Conservation (phyloP, 257 asterid species). For the Penstemon newberryi region DNA sequence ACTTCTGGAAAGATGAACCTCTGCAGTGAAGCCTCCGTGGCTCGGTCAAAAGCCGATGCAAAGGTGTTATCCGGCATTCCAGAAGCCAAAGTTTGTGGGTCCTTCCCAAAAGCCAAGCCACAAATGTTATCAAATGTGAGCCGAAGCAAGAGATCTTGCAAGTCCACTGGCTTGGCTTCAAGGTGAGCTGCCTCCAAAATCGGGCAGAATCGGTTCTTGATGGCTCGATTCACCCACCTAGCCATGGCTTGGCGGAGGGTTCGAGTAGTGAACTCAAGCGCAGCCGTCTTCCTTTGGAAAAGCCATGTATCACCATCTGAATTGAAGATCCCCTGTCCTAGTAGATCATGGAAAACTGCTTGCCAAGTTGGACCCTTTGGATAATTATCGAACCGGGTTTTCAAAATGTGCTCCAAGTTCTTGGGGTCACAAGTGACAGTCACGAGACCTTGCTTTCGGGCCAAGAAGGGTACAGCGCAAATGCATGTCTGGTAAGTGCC, state of each 20-base stretch:
- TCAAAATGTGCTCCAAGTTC: slow-evolving; percentile 84
- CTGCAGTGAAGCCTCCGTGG: slow-evolving; percentile 88
- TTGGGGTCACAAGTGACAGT: slow-evolving; percentile 91
- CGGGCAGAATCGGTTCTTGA: slow-evolving; percentile 69
- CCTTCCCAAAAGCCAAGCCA: slow-evolving; percentile 90
- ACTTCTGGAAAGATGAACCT: slow-evolving; percentile 76
- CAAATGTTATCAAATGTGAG: slow-evolving; percentile 90
- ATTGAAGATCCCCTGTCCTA: slow-evolving; percentile 88
- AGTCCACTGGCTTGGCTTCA: slow-evolving; percentile 55
- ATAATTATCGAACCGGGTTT: slow-evolving; percentile 84
- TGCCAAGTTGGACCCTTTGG: slow-evolving; percentile 98
- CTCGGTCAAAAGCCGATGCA: slow-evolving; percentile 81
- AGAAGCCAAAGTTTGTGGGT: slow-evolving; percentile 69
- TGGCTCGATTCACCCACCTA: slow-evolving; percentile 86
- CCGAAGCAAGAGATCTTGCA: slow-evolving; percentile 84
- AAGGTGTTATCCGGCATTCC: slow-evolving; percentile 73
- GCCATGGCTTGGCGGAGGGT: slow-evolving; percentile 93
- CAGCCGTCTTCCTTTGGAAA: slow-evolving; percentile 83
- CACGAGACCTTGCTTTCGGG: slow-evolving; percentile 82
- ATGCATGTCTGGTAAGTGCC: slow-evolving; percentile 97
- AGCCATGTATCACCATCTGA: slow-evolving; percentile 96
- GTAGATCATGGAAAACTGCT: slow-evolving; percentile 81
- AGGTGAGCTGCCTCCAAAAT: slow-evolving; percentile 59
- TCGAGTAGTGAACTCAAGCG: slow-evolving; percentile 84
- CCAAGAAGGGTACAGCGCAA: slow-evolving; percentile 81